Conservation (phyloP, 371 early-diverging fungal species). For the Mucor irregularis region DNA sequence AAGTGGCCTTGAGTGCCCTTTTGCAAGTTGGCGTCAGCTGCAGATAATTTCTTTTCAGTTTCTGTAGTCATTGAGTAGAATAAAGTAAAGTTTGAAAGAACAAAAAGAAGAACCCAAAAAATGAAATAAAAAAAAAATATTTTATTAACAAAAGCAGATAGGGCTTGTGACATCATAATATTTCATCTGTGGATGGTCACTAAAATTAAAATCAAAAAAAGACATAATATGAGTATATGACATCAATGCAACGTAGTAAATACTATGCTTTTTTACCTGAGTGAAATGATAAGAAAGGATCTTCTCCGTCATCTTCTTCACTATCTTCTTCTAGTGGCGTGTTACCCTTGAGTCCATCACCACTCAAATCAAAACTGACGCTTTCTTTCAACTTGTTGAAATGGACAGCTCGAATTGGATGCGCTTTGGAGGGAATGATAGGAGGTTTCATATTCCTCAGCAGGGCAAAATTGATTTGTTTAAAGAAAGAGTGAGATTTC, state of each 20-base stretch:
- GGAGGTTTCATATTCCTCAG: constrained; percentile 88
- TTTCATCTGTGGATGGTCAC: constrained; percentile 11
- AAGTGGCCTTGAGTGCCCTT: constrained; percentile 24
- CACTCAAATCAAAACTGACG: constrained; percentile 54
- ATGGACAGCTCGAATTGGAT: constrained; percentile 58
- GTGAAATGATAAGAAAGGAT: constrained; percentile 65
- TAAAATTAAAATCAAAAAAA: not conserved
- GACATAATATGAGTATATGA: not conserved
- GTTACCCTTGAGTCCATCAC: not conserved
- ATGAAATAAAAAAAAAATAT: not conserved
- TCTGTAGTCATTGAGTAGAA: constrained; percentile 1
- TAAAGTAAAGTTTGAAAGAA: not conserved
- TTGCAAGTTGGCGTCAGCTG: constrained; percentile 13
- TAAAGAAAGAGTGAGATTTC: constrained; percentile 93
- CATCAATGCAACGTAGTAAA: not conserved
- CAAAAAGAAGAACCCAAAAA: not conserved
- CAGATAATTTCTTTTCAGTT: constrained; percentile 14
- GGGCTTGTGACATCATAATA: not conserved
- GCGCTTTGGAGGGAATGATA: constrained; percentile 71
- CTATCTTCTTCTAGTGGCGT: no score
- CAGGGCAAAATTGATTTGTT: constrained; percentile 88
- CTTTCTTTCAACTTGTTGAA: constrained; percentile 67
- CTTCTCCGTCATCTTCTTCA: constrained; percentile 33
- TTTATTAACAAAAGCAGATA: not conserved
- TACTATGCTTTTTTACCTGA: constrained; percentile 42